Conservation (phyloP, 768 basidiomycete species). For the Tremella mesenterica region DNA sequence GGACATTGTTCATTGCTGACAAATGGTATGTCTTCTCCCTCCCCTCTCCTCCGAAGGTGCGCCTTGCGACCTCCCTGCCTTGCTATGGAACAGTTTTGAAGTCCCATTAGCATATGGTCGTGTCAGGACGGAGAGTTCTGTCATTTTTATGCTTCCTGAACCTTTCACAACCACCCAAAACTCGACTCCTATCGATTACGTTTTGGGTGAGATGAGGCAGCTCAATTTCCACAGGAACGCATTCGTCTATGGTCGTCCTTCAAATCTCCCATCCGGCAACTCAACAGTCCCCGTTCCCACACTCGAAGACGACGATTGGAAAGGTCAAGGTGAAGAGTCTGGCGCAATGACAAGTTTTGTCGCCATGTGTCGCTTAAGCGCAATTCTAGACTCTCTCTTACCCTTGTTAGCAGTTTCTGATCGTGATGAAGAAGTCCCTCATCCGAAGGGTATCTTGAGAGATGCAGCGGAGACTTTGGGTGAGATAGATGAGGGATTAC, state of each 20-base stretch:
- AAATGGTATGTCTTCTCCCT: conserved; percentile 18
- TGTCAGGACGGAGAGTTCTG: neutral
- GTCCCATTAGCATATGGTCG: no score
- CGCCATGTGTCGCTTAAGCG: neutral
- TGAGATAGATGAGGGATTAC: neutral
- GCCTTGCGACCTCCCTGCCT: no score
- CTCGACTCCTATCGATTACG: no score
- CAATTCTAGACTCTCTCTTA: neutral
- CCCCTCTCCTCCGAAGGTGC: no score
- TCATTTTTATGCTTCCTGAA: neutral
- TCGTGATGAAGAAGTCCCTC: neutral
- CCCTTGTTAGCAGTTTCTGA: neutral
- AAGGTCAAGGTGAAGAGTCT: neutral
- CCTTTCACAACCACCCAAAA: no score
- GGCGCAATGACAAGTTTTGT: neutral
- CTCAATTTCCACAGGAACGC: neutral
- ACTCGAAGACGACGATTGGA: neutral
- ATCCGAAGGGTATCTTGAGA: neutral
- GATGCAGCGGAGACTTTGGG: neutral
- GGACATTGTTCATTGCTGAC: conserved; percentile 13
- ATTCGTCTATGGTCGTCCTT: neutral
- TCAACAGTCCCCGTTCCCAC: neutral
- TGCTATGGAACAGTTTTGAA: no score
- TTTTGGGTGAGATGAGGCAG: no score
- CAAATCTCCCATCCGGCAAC: neutral